Evolutionary conservation across 805 yeast genomes (phyloP).

Genomic region (Candida tibetensis): DNA sequence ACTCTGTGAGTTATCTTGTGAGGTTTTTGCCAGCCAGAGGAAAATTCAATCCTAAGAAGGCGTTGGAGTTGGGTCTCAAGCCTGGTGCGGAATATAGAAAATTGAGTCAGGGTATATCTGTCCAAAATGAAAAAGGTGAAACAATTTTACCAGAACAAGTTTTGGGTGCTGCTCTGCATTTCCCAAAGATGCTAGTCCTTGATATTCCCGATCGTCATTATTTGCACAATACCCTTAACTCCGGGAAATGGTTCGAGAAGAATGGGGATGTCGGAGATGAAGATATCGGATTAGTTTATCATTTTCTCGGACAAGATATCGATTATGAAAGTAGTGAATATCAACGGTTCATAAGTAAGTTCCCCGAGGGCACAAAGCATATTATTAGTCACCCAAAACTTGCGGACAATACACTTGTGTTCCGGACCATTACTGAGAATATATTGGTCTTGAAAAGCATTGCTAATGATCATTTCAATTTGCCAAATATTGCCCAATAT

Average conservation of each 20-base stretch:
- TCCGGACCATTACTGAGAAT: conserved; percentile 51
- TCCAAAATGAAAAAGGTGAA: conserved; percentile 58
- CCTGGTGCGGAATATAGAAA: conserved; percentile 57
- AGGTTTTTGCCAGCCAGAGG: conserved; percentile 71
- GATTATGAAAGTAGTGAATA: conserved; percentile 45
- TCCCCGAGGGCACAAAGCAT: conserved; percentile 55
- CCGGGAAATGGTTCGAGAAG: conserved; percentile 31
- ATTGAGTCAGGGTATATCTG: conserved; percentile 58
- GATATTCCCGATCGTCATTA: conserved; percentile 66
- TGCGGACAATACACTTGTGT: conserved; percentile 59
- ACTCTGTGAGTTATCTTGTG: conserved; percentile 66
- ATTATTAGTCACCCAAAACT: conserved; percentile 69
- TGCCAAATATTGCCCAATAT: conserved; percentile 30
- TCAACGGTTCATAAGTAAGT: conserved; percentile 48
- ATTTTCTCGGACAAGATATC: conserved; percentile 66
- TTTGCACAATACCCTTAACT: conserved; percentile 25
- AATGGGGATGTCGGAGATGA: conserved; percentile 29
- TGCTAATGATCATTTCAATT: conserved; percentile 42
- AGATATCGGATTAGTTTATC: conserved; percentile 60
- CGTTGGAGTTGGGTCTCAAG: conserved; percentile 66
- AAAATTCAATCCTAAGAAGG: conserved; percentile 64
- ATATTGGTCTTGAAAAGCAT: conserved; percentile 57
- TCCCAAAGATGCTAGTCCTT: conserved; percentile 60
- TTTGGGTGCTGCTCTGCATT: conserved; percentile 55
- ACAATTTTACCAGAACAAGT: conserved; percentile 68